Conservation (phyloP, 305 asterid genomes). For the Rubia occidens region DNA sequence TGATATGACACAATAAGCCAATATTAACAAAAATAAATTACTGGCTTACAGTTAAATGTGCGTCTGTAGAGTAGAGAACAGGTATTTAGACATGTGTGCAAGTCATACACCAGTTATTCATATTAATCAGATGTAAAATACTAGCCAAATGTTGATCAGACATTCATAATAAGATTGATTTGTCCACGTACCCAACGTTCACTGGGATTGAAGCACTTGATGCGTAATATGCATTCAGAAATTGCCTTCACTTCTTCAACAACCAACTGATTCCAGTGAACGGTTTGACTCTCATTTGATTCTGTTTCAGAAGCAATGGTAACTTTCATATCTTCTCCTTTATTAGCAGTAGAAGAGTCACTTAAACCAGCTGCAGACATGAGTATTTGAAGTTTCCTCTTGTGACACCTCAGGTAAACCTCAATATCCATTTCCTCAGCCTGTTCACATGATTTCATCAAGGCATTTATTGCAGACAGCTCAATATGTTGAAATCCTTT, state of each 20-base stretch:
- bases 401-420: constrained; percentile 71
- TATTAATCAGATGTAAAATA: background rate
- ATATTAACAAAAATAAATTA: background rate
- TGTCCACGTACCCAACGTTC: constrained; percentile 47
- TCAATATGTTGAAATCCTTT: constrained; percentile 62
- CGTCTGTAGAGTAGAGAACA: background rate
- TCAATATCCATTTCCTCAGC: constrained; percentile 52
- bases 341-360: constrained; percentile 32
- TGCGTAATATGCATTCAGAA: constrained; percentile 55
- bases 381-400: constrained; percentile 77
- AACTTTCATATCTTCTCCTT: constrained; percentile 29
- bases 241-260: constrained; percentile 85
- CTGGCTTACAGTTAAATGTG: background rate
- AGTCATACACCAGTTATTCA: background rate
- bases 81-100: too few relatives aligned
- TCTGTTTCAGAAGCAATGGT: constrained; percentile 40
- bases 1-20: background rate
- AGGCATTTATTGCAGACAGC: constrained; percentile 70
- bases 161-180: constrained; percentile 6
- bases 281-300: constrained; percentile 45
- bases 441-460: constrained; percentile 71
- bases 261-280: constrained; percentile 48
- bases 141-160: background rate
- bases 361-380: constrained; percentile 58
- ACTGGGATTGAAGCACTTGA: constrained; percentile 44